Evolutionary conservation across 192 early-diverging fungal species (phyloP), one percentile per base, ranked within the genome.

Genomic region (Coemansia sp.): DNA sequence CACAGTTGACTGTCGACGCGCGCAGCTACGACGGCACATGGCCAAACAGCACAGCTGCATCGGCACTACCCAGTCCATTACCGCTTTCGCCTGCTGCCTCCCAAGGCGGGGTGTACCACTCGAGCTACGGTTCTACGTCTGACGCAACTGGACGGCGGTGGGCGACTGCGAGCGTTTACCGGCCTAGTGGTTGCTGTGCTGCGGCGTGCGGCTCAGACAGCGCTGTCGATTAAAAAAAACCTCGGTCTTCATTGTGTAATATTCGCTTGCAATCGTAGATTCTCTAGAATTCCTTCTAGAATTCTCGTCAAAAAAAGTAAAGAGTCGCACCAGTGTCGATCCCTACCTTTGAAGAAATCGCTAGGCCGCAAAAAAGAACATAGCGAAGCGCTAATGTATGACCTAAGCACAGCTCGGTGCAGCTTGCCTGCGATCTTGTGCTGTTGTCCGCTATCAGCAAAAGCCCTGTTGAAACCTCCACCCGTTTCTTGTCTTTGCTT

Each of bases 1-100:
- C 78, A 2, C 44, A 40, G 50, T 16, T 66, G 11, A 73, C 66
- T 9, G 46, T 21, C 28, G 75, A 77, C n/a, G 50, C 19, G 8
- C 50, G 50, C 23, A 52, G 50, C 50, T 52, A 53, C 65, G 26
- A 58, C 23, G 53, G 35, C 33, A 26, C 50, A 26, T 13, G 50
- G 19, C 50, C 50, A 10, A 52, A 28, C 39, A 30, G 61, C 47
- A 26, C 50, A 19, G 21, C n/a, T 33, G 62, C 35, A 1, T 33
- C 23, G 3, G 50, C 50, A 21, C 21, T 26, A 13, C 50, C 50
- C 47, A 38, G 39, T 10, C 50, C 69, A 17, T 21, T 52, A 0
- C 50, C 50, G 3, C 23, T 13, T 17, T 52, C 50, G 50, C 50
- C 50, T 23, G 23, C 9, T 28, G 13, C 14, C 9, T 13, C 23